phyloP scores from a whole-genome alignment of 176 grass and related monocot genomes.

The Oryza meyeriana region DNA sequence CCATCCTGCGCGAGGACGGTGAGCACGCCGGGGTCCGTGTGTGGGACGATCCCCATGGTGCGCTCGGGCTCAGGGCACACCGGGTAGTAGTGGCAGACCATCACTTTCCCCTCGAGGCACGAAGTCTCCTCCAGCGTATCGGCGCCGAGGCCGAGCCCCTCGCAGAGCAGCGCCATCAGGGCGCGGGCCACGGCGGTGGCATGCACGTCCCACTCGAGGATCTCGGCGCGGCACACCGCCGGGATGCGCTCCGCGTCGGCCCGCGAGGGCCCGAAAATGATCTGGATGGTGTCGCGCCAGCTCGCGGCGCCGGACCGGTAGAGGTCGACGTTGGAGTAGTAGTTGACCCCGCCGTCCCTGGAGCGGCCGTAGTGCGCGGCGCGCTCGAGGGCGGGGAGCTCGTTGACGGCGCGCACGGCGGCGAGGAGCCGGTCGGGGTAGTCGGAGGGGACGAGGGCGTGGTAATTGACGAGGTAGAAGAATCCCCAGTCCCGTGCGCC shows the following conservation, averaged over 20 bases:
- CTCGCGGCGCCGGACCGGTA: slow-evolving; percentile 59
- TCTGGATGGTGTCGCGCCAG: slow-evolving; percentile 88
- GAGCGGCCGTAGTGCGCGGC: slow-evolving; percentile 59
- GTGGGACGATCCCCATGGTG: slow-evolving; percentile 62
- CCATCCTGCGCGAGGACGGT: slow-evolving; percentile 64
- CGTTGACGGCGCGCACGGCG: slow-evolving; percentile 72
- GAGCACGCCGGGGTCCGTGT: slow-evolving; percentile 78
- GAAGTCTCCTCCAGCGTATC: slow-evolving; percentile 37
- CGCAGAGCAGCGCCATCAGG: slow-evolving; percentile 52
- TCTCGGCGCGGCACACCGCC: slow-evolving; percentile 54
- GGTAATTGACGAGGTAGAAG: slow-evolving; percentile 77
- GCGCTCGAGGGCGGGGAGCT: slow-evolving; percentile 57
- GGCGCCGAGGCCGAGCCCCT: slow-evolving; percentile 46
- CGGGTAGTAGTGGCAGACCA: slow-evolving; percentile 92
- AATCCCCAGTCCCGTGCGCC: slow-evolving; percentile 69
- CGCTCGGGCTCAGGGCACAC: slow-evolving; percentile 78
- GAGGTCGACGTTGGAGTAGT: slow-evolving; percentile 80
- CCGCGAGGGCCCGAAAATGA: slow-evolving; percentile 35
- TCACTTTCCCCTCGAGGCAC: slow-evolving; percentile 51
- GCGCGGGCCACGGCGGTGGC: slow-evolving; percentile 33
- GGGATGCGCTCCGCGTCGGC: slow-evolving; percentile 50
- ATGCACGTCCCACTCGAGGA: slow-evolving; percentile 57
- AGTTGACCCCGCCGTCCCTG: slow-evolving; percentile 45
- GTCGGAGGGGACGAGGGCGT: slow-evolving; percentile 35
- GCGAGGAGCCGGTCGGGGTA: slow-evolving; percentile 38